A percentile compares a stretch with the other conserved stretches of the same genome.
phyloP scores from a whole-genome alignment of 352 stramenopile species.

The Phytophthora tentaculata region DNA sequence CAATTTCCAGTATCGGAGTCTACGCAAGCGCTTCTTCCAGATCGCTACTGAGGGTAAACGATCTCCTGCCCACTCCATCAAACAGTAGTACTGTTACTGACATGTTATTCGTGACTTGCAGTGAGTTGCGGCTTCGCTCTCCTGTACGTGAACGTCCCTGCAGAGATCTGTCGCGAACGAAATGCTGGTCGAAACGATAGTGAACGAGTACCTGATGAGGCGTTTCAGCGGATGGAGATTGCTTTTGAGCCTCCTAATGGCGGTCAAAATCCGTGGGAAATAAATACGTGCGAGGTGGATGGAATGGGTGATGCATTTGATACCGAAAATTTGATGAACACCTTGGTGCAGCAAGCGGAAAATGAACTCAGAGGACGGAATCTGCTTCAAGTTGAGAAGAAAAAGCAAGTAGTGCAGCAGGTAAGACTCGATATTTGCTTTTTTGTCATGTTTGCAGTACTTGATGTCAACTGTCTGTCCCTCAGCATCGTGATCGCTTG shows the following conservation, averaged over 20 bases:
- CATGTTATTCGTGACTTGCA: conserved; percentile 30
- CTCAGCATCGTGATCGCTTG: conserved; percentile 43
- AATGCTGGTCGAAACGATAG: conserved; percentile 43
- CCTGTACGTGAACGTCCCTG: conserved; percentile 41
- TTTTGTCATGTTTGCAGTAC: background rate
- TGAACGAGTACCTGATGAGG: conserved; percentile 44
- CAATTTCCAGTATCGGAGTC: conserved; percentile 74
- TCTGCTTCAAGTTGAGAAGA: background rate
- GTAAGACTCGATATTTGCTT: conserved; percentile 4
- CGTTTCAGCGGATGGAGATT: conserved; percentile 56
- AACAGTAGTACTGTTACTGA: conserved; percentile 30
- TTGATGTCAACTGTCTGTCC: background rate
- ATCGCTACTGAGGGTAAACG: conserved; percentile 50
- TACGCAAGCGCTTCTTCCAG: conserved; percentile 72
- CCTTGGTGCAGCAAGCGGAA: conserved; percentile 26
- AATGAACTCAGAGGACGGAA: conserved; percentile 13
- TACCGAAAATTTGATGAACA: conserved; percentile 19
- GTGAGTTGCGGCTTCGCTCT: conserved; percentile 55
- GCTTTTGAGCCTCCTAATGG: conserved; percentile 51
- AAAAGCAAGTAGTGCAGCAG: conserved; percentile 22
- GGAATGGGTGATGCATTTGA: background rate
- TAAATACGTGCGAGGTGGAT: conserved; percentile 30
- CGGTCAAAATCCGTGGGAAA: conserved; percentile 39
- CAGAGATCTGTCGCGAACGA: conserved; percentile 40
- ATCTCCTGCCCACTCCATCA: background rate